A percentile compares a stretch with the other conserved stretches of the same genome.
Conservation (phyloP, 2,329 filamentous ascomycete species). For the Cercospora sesami region DNA sequence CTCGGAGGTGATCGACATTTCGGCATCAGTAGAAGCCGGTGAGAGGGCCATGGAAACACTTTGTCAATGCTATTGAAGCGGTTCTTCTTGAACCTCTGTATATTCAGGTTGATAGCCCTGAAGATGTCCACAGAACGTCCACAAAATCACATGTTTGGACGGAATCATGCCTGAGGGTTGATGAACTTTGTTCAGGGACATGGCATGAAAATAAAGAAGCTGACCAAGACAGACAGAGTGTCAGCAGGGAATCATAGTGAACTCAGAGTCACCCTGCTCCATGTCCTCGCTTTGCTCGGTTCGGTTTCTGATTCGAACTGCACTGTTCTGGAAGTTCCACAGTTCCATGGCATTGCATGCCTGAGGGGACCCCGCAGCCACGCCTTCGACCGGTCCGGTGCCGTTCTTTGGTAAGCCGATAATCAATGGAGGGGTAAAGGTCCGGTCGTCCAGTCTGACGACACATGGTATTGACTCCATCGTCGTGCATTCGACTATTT, state of each 20-base stretch:
- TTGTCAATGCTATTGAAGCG: not conserved
- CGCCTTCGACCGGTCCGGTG: not conserved
- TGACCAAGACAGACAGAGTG: not conserved
- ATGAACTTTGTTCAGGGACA: not conserved
- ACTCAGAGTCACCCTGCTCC: not conserved
- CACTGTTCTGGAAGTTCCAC: not conserved
- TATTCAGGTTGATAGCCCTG: not conserved
- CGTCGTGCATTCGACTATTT: not conserved
- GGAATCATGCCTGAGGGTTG: not conserved
- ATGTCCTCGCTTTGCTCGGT: not conserved
- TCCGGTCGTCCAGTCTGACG: not conserved
- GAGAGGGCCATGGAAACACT: not conserved
- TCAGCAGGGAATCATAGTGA: not conserved
- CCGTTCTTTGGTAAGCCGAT: not conserved
- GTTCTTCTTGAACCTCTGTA: not conserved
- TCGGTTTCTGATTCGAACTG: not conserved
- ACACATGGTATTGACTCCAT: not conserved
- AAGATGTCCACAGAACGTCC: not conserved
- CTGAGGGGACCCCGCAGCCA: not conserved
- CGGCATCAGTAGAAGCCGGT: not conserved
- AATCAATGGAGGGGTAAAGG: not conserved
- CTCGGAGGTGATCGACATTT: not conserved
- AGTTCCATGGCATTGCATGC: not conserved
- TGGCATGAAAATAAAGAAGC: not conserved
- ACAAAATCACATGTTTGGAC: not conserved